Conservation (phyloP, 108 stramenopile genomes). For the Pseudonitzschia multistriata region DNA sequence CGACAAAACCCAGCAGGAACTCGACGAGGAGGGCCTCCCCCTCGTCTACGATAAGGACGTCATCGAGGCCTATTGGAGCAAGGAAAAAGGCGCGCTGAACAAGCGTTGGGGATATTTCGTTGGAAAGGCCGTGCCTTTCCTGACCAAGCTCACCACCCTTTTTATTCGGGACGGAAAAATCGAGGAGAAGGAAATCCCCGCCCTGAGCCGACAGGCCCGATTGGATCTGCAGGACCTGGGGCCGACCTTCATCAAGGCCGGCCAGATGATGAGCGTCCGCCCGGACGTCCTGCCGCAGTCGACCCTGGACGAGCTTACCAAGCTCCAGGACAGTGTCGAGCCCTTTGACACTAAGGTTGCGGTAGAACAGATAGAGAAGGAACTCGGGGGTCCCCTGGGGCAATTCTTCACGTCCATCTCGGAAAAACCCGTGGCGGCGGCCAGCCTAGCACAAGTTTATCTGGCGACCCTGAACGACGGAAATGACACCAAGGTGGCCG, state of each 20-base stretch:
- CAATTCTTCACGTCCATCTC: conserved; percentile 84
- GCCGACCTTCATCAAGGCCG: conserved; percentile 73
- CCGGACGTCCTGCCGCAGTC: conserved; percentile 91
- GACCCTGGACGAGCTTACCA: conserved; percentile 85
- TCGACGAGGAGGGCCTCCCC: conserved; percentile 89
- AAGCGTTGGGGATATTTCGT: conserved; percentile 90
- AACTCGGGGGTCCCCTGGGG: conserved; percentile 82
- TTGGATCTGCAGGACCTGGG: conserved; percentile 92
- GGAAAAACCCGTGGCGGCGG: conserved; percentile 89
- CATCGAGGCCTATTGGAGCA: conserved; percentile 89
- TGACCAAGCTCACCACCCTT: conserved; percentile 72
- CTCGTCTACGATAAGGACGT: conserved; percentile 88
- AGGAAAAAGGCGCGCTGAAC: conserved; percentile 84
- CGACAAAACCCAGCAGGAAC: conserved; percentile 41
- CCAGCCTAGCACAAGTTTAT: conserved; percentile 87
- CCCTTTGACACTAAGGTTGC: conserved; percentile 83
- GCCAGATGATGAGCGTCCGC: conserved; percentile 89
- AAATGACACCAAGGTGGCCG: conserved; percentile 75
- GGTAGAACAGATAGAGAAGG: conserved; percentile 76
- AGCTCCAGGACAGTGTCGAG: conserved; percentile 88
- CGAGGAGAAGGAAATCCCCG: conserved; percentile 78
- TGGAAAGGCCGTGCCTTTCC: conserved; percentile 84
- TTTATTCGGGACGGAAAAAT: conserved; percentile 84
- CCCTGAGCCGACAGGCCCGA: conserved; percentile 76
- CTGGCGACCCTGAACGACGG: conserved; percentile 77